Percentiles rank a stretch among this genome's conserved stretches.
phyloP scores from a whole-genome alignment of 345 rosid genomes.

The Carallia pectinifolia region DNA sequence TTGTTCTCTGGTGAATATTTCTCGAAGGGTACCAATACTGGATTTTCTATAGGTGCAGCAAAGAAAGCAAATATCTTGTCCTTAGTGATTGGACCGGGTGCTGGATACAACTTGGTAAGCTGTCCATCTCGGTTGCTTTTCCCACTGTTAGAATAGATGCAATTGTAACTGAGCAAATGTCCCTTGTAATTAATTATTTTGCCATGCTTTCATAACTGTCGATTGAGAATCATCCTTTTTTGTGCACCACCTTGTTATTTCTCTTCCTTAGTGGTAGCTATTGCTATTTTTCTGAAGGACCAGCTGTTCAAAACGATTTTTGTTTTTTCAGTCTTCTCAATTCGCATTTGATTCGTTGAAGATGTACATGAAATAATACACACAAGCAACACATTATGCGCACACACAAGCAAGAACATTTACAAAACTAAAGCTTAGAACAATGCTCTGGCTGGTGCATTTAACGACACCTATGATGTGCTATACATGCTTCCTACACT shows the following conservation, averaged over 20 bases:
- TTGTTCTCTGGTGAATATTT: background rate
- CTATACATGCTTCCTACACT: background rate
- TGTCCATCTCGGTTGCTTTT: background rate
- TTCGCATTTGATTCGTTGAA: too few species aligned
- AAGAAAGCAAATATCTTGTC: conserved; percentile 56
- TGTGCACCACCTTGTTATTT: too few species aligned
- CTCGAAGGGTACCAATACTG: conserved; percentile 58
- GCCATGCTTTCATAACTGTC: background rate
- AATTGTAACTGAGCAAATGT: too few species aligned
- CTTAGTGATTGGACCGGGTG: conserved; percentile 82
- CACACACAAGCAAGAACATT: background rate
- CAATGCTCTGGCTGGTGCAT: background rate
- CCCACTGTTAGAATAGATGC: too few species aligned
- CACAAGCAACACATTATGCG: background rate
- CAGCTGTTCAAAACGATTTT: too few species aligned
- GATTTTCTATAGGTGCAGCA: conserved; percentile 72
- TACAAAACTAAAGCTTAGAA: background rate
- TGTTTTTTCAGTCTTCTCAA: too few species aligned
- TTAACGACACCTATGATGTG: background rate
- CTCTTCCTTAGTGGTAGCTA: too few species aligned
- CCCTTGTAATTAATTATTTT: background rate
- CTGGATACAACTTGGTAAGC: conserved; percentile 88
- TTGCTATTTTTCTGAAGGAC: too few species aligned
- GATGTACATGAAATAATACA: background rate
- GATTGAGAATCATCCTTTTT: too few species aligned